Conservation (phyloP, 1,284 basidiomycete species). For the Paramarasmius palmivorus region DNA sequence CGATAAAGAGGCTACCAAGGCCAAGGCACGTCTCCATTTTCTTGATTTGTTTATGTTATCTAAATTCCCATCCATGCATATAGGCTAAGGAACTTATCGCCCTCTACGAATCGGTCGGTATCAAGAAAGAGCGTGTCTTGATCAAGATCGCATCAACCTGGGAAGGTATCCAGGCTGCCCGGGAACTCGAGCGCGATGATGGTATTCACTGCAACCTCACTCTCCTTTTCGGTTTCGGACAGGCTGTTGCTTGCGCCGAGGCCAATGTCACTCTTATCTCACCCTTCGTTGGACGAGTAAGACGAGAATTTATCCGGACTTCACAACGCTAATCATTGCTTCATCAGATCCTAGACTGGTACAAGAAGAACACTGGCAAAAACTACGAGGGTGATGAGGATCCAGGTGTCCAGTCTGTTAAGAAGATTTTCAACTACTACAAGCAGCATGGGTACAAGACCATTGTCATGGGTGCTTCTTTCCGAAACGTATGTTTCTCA, state of each 20-base stretch:
- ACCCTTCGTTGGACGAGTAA: slow-evolving; percentile 95
- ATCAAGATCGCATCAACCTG: slow-evolving; percentile 99
- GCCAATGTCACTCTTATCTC: slow-evolving; percentile 98
- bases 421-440: slow-evolving; percentile 99
- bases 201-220: slow-evolving; percentile 99
- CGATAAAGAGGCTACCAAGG: slow-evolving; percentile 90
- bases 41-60: neutral
- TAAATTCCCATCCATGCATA: neutral
- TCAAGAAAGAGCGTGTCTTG: slow-evolving; percentile 90
- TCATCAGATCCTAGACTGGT: slow-evolving; percentile 88
- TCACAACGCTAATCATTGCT: slow-evolving; percentile 6
- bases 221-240: slow-evolving; percentile 96
- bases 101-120: slow-evolving; percentile 90
- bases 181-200: slow-evolving; percentile 90
- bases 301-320: slow-evolving; percentile 29
- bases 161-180: slow-evolving; percentile 99
- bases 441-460: slow-evolving; percentile 99
- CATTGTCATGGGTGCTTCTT: slow-evolving; percentile 99
- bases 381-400: slow-evolving; percentile 87
- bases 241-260: slow-evolving; percentile 98
- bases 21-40: slow-evolving; percentile 55
- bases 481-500: slow-evolving; percentile 81
- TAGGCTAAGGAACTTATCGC: slow-evolving; percentile 92
- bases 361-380: slow-evolving; percentile 90
- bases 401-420: slow-evolving; percentile 96